Evolutionary conservation across 148 eudicot species (phyloP).

Genomic region (Chenopodium formosanum): DNA sequence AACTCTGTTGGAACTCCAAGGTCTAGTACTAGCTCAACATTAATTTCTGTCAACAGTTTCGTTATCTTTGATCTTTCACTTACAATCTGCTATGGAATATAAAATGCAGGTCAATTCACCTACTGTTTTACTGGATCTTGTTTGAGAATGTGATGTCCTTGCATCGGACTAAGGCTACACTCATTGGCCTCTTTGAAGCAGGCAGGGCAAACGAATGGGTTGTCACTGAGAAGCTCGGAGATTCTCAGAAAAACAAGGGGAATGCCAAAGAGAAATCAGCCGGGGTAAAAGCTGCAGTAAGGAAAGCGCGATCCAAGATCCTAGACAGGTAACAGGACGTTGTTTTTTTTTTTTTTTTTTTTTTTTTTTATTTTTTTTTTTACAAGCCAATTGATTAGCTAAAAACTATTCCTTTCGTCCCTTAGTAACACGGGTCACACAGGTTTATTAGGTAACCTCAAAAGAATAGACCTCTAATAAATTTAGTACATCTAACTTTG

Average conservation of each 20-base stretch:
- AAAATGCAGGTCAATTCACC: constrained; percentile 72
- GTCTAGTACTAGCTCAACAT: constrained; percentile 29
- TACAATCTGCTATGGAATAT: not conserved
- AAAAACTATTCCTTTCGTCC: not conserved
- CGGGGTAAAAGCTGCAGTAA: constrained; percentile 42
- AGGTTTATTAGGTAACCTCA: too few species aligned
- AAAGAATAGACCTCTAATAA: too few species aligned
- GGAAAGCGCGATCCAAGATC: constrained; percentile 51
- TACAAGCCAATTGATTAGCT: not conserved
- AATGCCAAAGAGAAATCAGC: constrained; percentile 34
- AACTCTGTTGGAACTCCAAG: constrained; percentile 97
- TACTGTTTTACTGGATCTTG: constrained; percentile 87
- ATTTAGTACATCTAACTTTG: too few species aligned
- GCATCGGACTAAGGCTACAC: constrained; percentile 91
- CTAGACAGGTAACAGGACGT: constrained; percentile 59
- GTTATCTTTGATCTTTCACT: not conserved
- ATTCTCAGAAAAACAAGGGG: constrained; percentile 63
- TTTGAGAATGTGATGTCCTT: constrained; percentile 99
- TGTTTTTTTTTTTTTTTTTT: too few species aligned
- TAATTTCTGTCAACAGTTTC: too few species aligned
- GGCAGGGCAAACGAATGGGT: constrained; percentile 97
- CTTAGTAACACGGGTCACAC: not conserved
- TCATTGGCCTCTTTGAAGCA: constrained; percentile 81
- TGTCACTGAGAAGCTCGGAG: constrained; percentile 97
- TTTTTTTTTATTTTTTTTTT: not conserved